Evolutionary conservation across 2,329 filamentous ascomycete genomes (phyloP).

Genomic region (Diplocarpon mali): DNA sequence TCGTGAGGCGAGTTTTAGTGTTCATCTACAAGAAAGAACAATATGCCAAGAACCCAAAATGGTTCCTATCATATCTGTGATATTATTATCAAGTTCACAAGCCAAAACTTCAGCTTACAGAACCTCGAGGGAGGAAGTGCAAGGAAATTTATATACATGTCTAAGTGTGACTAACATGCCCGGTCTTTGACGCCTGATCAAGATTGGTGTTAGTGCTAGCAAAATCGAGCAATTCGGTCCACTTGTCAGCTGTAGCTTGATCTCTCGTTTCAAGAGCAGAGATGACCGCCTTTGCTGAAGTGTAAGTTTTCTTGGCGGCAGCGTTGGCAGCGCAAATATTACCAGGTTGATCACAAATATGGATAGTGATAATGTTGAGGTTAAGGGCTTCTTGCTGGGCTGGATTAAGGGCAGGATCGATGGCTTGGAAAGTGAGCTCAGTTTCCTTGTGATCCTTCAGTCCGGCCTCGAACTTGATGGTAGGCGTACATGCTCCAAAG

Average conservation of each 20-base stretch:
- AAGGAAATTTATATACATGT: too few relatives aligned
- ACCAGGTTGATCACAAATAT: constrained; percentile 56
- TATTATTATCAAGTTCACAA: too few relatives aligned
- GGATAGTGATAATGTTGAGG: constrained; percentile 64
- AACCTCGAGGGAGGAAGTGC: too few relatives aligned
- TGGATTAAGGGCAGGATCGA: constrained; percentile 47
- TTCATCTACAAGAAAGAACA: too few relatives aligned
- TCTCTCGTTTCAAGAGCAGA: constrained; percentile 38
- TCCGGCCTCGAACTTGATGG: constrained; percentile 45
- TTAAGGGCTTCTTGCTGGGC: constrained; percentile 58
- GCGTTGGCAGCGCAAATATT: constrained; percentile 55
- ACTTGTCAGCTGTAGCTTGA: constrained; percentile 37
- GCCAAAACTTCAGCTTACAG: too few relatives aligned
- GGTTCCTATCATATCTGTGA: too few relatives aligned
- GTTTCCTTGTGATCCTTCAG: constrained; percentile 38
- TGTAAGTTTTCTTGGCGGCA: constrained; percentile 44
- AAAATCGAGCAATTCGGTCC: constrained; percentile 29
- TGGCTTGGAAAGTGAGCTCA: constrained; percentile 59
- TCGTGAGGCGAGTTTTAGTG: too few relatives aligned
- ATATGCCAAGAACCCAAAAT: too few relatives aligned
- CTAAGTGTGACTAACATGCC: constrained; percentile 20
- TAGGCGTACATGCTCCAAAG: constrained; percentile 39
- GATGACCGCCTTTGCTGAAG: constrained; percentile 41
- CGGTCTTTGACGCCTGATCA: constrained; percentile 23
- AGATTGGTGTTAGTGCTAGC: constrained; percentile 22